Base-by-base conservation (phyloP, 768 basidiomycete genomes). In the Leccinum olivaceopallidum region DNA sequence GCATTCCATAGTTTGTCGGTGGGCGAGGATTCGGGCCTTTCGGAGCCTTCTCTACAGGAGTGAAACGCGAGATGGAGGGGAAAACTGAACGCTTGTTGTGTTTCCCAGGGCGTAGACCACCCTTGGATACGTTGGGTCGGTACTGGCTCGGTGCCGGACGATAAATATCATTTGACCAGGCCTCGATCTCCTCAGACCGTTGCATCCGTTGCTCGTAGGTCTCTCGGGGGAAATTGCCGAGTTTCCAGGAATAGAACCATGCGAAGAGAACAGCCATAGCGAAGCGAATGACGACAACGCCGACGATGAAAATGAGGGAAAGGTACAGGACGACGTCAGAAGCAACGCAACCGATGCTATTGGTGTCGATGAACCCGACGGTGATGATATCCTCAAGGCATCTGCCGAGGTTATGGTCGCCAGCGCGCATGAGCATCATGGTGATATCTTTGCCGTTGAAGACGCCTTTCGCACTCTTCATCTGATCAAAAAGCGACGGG, bases 231-330 rank as follows among this genome's bases (percentile, higher is more conserved):
- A 96, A 98, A 64, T 92, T 90, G 53, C 97, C 97, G 47, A 99
- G 81, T 69, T 87, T 87, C 88, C 92, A 94, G n/a, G 91, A 94
- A 74, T 92, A 90, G 83, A 98, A 98, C 97, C 97, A 99, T 26
- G 91, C 83, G 76, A 98, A 99, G 73, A 96, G 81, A 70, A 97
- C 92, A 52, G 97, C 97, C 94, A 98, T 96, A 66, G 84, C 79
- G 78, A 98, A 99, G 37, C 94, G 92, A 73, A 97, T 94, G 57
- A 85, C 82, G 64, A 98, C 96, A 62, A 98, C 96, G 61, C 96
- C 96, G 63, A 96, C 89, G 73, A 99, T 98, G 83, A 98, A 97
- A 65, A 94, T 84, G 68, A 98, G 87, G 52, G 96, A 98, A 59
- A 96, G 81, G 73, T 94, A 96, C 60, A 98, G 89, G 39, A 98